Evolutionary conservation across 176 grass and related monocot species (phyloP), one percentile per base, ranked within the genome.

Genomic region (Carex myosuroides): DNA sequence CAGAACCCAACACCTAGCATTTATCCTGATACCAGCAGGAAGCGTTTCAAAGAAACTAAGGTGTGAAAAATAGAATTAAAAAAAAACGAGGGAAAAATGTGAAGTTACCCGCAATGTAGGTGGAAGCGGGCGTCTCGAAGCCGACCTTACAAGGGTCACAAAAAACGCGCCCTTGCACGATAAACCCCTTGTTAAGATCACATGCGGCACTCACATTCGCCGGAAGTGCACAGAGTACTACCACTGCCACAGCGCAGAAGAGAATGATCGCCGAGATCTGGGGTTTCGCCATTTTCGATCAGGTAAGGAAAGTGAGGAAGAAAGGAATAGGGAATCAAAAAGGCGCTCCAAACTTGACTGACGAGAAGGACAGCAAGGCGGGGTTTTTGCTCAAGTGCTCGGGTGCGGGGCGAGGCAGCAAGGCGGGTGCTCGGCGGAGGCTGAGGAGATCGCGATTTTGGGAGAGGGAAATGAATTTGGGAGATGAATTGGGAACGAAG

Each of bases 91-190:
- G 14, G 29, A 20, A 24, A 78, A 60, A 4, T 11, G 37, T 13
- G 22, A 24, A 70, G 69, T 68, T 39, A 98, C 95, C 95, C 11
- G 87, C 57, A 75, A 98, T 82, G 89, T 93, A 95, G 86, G 92
- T 93, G 63, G 95, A 86, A 5, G 84, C 91, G 79, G 95, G 92
- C 54, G 95, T 98, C 88, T 98, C 95, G 88, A 98, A 98, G 35
- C 95, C 95, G 3, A 91, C 86, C 33, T 71, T 86, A 88, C 95
- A 95, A 50, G 83, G 92, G 85, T 98, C 95, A 82, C 95, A 98
- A 88, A 94, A 98, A 22, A 98, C 89, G 75, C 91, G 89, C 39
- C 95, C 95, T 61, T 86, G 87, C 61, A 95, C 95, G 33, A 94
- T 46, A 86, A 98, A 95, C 3, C 89, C 64, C 42, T 35, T 73